Conservation (phyloP, 305 asterid genomes). For the Fraxinus sp. region DNA sequence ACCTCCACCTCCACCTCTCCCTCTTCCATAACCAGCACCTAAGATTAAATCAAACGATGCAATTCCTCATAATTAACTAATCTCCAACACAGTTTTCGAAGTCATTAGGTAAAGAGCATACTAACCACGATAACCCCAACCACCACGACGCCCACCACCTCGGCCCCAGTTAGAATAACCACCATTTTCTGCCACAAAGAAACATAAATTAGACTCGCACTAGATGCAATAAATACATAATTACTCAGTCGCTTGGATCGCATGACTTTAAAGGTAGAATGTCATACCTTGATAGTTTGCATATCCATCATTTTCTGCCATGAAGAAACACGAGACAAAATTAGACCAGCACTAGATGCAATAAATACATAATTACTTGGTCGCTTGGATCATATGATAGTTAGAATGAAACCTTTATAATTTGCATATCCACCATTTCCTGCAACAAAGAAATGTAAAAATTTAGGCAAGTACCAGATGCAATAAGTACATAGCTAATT, state of each 20-base stretch:
- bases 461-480: neutral
- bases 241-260: neutral
- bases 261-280: constrained; percentile 8
- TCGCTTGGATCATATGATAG: neutral
- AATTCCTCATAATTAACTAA: neutral
- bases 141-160: constrained; percentile 56
- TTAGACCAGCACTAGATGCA: neutral
- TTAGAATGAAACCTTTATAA: neutral
- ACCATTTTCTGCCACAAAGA: constrained; percentile 22
- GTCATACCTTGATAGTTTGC: neutral
- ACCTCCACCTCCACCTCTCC: constrained; percentile 64
- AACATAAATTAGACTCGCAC: neutral
- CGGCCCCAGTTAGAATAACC: constrained; percentile 53
- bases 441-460: constrained; percentile 10
- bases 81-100: neutral
- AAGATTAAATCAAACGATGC: neutral
- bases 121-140: constrained; percentile 68
- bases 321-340: neutral
- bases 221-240: constrained; percentile 6
- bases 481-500: neutral
- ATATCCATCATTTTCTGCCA: constrained; percentile 15
- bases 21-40: constrained; percentile 66
- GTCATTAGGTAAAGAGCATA: constrained; percentile 13
- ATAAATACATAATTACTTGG: neutral
- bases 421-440: constrained; percentile 29